phyloP scores from a whole-genome alignment of 2,329 filamentous ascomycete species.

The Zymoseptoria tritici region DNA sequence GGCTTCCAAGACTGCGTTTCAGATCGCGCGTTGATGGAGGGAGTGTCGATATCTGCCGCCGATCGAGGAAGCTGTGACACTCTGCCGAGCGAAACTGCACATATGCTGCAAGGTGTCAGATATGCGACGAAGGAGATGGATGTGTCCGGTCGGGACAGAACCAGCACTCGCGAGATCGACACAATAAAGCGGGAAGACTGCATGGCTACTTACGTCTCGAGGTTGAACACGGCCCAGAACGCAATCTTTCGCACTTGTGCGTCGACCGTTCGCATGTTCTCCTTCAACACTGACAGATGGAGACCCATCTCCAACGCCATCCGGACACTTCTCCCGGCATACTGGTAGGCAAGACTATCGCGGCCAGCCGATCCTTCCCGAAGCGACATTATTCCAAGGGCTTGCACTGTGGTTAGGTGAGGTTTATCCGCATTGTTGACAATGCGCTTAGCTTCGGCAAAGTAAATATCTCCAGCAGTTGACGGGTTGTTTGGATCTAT shows the following conservation, averaged over 20 bases:
- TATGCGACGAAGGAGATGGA: background rate
- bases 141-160: background rate
- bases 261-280: conserved; percentile 34
- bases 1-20: conserved; percentile 32
- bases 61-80: conserved; percentile 41
- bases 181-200: background rate
- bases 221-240: conserved; percentile 47
- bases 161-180: background rate
- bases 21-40: conserved; percentile 27
- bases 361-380: conserved; percentile 61
- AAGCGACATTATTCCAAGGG: conserved; percentile 68
- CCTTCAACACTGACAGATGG: conserved; percentile 42
- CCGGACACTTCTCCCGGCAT: conserved; percentile 63
- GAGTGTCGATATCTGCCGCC: conserved; percentile 44
- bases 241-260: conserved; percentile 44
- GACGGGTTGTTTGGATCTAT: conserved; percentile 55
- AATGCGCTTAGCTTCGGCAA: conserved; percentile 58
- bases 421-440: conserved; percentile 53
- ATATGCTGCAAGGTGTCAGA: conserved; percentile 29
- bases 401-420: conserved; percentile 63
- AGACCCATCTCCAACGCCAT: conserved; percentile 66
- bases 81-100: conserved; percentile 41
- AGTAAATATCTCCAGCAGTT: conserved; percentile 67
- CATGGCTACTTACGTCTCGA: conserved; percentile 37
- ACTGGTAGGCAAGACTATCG: conserved; percentile 66